Base-by-base conservation (phyloP, 1,139 yeast species). In the Pichia sp. region DNA sequence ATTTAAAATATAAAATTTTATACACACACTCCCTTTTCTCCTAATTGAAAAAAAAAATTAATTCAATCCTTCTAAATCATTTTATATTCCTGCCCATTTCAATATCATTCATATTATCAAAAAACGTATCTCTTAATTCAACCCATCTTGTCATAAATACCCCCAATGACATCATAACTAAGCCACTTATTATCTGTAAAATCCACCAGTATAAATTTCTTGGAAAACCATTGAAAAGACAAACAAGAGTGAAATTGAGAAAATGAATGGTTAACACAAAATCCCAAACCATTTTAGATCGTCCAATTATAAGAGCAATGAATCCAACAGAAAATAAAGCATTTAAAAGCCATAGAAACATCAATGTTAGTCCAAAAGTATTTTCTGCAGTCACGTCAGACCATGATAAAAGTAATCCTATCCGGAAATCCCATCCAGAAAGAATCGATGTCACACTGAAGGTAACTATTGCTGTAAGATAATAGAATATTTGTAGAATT, bases 271-370 rank as follows among this genome's bases (percentile, higher is more conserved):
- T 89, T 26, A 91, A 58, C 11, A 95, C 96, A 65, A 89, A 91
- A 61, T 91, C 98, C 84, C 96, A 83, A 0, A 96, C 97, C 44
- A 91, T 66, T 60, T 89, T 91, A 32, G 95, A 83, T 46, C 97
- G 68, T 0, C 97, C 96, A 15, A 91, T 95, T 19, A 89, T 79
- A 4, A 88, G 64, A 1, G 95, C 85, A 55, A 91, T 79, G 54
- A 86, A 86, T 15, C 85, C 62, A 2, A 88, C 96, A 55, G 89
- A 80, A 17, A 81, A 60, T 40, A 83, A 67, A 1, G 95, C 72
- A 58, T 84, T 95, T 42, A 85, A 63, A 12, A 89, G 67, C 96
- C 96, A 89, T 47, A 88, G 62, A 12, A 73, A 62, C 36, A 81
- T 74, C 36, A 89, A 63, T 0, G 83, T 77, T 58, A 88, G 67